These are phyloP conservation scores for Diatrype stigma DNA, from an alignment of 2,329 filamentous ascomycete species.

Conservation along the genomic window DNA sequence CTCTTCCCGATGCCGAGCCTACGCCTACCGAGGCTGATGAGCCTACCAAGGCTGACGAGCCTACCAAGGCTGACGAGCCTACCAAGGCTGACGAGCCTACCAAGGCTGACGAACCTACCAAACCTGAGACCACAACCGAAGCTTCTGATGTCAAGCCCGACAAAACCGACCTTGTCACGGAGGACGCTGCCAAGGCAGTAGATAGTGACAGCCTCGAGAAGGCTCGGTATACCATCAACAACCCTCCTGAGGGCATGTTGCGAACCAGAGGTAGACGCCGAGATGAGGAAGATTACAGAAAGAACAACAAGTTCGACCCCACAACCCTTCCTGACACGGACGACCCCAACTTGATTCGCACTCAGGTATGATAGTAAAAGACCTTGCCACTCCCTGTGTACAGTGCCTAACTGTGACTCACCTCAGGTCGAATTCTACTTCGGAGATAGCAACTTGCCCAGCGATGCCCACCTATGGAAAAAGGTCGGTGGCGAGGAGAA, in stretches of 20 bases:
- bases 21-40: constrained; percentile 1
- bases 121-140: constrained; percentile 22
- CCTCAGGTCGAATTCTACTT: constrained; percentile 48
- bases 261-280: constrained; percentile 35
- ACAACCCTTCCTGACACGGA: constrained; percentile 64
- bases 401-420: not conserved
- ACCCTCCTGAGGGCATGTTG: constrained; percentile 32
- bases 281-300: constrained; percentile 36
- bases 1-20: not conserved
- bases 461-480: constrained; percentile 82
- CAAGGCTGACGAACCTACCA: constrained; percentile 16
- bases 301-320: constrained; percentile 69
- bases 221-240: constrained; percentile 6
- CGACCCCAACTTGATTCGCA: constrained; percentile 76
- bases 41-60: not conserved
- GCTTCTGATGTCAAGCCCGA: not conserved
- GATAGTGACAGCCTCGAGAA: constrained; percentile 12
- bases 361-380: constrained; percentile 56
- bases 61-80: constrained; percentile 2
- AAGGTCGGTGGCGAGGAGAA: constrained; percentile 75
- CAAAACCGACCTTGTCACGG: not conserved
- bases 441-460: constrained; percentile 58
- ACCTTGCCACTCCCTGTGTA: constrained; percentile 3
- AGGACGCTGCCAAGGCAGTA: constrained; percentile 23
- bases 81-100: constrained; percentile 20